Conservation (phyloP, 192 early-diverging fungal species). For the Coemansia sp. region DNA sequence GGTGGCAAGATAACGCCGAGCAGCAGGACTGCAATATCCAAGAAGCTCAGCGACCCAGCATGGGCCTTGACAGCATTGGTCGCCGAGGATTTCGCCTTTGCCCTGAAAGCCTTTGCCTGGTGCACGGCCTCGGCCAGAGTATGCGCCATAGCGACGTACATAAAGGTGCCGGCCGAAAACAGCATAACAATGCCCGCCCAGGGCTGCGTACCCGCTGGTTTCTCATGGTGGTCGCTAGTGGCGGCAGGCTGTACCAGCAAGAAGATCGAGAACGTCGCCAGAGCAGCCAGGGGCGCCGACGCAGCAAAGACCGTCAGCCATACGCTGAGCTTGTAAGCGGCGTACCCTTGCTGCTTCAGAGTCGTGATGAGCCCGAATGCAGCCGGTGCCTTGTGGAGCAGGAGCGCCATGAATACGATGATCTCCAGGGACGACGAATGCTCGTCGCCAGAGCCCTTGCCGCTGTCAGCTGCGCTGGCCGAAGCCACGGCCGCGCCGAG, state of each 20-base stretch:
- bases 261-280: conserved; percentile 57
- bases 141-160: conserved; percentile 93
- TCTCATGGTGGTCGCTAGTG: background rate
- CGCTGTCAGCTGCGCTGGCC: conserved; percentile 17
- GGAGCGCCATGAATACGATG: conserved; percentile 93
- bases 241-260: conserved; percentile 13
- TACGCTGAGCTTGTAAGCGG: conserved; percentile 65
- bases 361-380: conserved; percentile 91
- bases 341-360: conserved; percentile 77
- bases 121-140: conserved; percentile 69
- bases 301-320: conserved; percentile 82
- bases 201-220: conserved; percentile 75
- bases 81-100: conserved; percentile 7
- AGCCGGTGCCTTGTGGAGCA: conserved; percentile 95
- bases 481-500: conserved; percentile 84
- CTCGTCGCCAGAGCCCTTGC: conserved; percentile 26
- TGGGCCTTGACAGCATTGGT: conserved; percentile 12
- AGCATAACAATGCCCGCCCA: conserved; percentile 67
- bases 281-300: conserved; percentile 83
- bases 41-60: conserved; percentile 25
- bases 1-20: conserved; percentile 59
- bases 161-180: conserved; percentile 89
- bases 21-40: conserved; percentile 55
- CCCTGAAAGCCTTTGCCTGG: conserved; percentile 34
- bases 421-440: conserved; percentile 60